These are phyloP conservation scores for Ustilago loliicola DNA, from an alignment of 1,284 basidiomycete species.

Conservation along the genomic window DNA sequence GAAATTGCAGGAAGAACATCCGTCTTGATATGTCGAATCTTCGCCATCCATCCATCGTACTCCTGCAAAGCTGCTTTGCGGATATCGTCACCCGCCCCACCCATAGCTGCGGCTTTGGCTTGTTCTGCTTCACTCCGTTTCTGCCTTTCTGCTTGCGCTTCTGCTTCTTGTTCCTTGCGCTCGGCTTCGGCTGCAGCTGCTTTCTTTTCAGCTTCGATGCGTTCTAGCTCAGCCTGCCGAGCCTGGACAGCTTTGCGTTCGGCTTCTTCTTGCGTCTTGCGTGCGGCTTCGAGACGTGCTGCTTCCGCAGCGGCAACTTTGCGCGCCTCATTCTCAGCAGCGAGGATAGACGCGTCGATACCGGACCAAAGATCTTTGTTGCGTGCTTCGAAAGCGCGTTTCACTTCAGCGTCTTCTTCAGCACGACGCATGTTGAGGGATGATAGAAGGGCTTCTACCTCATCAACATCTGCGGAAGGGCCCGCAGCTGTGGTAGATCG, in stretches of 20 bases:
- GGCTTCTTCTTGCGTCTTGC: conserved; percentile 59
- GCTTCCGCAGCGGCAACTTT: conserved; percentile 56
- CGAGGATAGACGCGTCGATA: conserved; percentile 64
- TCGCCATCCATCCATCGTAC: conserved; percentile 53
- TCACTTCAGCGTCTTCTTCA: conserved; percentile 54
- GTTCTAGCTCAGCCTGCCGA: conserved; percentile 57
- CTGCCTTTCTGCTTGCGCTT: conserved; percentile 48
- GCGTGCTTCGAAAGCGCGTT: conserved; percentile 62
- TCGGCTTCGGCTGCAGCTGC: conserved; percentile 46
- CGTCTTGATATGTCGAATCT: conserved; percentile 78
- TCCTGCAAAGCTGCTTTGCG: conserved; percentile 48
- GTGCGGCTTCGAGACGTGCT: conserved; percentile 52
- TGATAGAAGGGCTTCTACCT: conserved; percentile 55
- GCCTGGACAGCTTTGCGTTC: conserved; percentile 54
- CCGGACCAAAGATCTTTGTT: conserved; percentile 65
- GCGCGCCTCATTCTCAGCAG: conserved; percentile 56
- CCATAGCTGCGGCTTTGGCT: conserved; percentile 36
- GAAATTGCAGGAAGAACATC: conserved; percentile 83
- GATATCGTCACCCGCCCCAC: conserved; percentile 51
- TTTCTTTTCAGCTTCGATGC: conserved; percentile 61
- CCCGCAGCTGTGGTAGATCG: conserved; percentile 9
- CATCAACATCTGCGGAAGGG: conserved; percentile 46
- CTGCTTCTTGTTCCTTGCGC: conserved; percentile 27
- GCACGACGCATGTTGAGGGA: conserved; percentile 56
- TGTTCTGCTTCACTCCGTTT: conserved; percentile 46